phyloP scores from a whole-genome alignment of 352 stramenopile species.

The Phytopythium litorale region DNA sequence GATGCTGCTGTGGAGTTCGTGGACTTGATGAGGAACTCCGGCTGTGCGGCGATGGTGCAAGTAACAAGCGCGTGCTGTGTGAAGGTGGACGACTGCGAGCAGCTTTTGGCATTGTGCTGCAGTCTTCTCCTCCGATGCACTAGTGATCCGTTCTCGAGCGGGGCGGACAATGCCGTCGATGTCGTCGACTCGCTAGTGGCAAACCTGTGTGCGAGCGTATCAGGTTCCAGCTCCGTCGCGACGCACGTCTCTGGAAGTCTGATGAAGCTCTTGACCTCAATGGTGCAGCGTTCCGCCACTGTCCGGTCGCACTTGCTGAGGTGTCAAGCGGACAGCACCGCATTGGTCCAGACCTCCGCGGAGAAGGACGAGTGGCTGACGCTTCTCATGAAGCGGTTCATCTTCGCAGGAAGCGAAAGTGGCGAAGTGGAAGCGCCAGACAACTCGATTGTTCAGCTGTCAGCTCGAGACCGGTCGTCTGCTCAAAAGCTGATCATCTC shows the following conservation, averaged over 20 bases:
- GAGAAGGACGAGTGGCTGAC: neutral
- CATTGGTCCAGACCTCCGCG: too few relatives aligned
- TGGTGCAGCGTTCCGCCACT: neutral
- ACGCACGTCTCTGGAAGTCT: neutral
- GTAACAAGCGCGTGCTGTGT: neutral
- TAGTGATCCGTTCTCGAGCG: neutral
- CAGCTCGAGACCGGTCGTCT: neutral
- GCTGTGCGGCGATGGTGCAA: neutral
- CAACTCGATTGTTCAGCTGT: neutral
- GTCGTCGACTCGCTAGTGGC: neutral
- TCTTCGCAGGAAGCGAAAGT: neutral
- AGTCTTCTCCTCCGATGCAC: neutral
- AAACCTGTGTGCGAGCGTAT: neutral
- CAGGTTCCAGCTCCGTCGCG: neutral
- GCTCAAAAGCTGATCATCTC: neutral
- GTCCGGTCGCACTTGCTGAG: neutral
- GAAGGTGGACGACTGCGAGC: neutral
- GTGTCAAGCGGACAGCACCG: neutral
- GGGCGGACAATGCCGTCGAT: neutral
- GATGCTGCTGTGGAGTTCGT: neutral
- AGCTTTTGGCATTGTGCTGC: neutral
- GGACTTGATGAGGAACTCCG: neutral
- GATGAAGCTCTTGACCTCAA: neutral
- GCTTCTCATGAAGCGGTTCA: neutral
- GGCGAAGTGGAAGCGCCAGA: neutral